phyloP scores from a whole-genome alignment of 2,329 filamentous ascomycete genomes.

The Cladosporium sp. region DNA sequence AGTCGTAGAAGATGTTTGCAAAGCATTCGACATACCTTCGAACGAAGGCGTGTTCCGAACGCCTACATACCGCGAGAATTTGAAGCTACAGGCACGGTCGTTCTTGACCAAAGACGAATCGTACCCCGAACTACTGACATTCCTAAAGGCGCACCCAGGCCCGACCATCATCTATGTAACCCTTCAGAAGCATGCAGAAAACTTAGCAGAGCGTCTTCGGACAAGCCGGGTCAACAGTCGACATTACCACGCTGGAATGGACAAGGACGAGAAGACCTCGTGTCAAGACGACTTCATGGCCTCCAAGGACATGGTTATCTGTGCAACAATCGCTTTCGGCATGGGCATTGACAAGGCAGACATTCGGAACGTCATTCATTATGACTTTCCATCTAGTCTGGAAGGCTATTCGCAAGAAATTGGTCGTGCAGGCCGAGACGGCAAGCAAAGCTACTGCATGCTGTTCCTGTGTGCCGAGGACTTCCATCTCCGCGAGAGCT shows the following conservation, averaged over 20 bases:
- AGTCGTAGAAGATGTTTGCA: slow-evolving; percentile 53
- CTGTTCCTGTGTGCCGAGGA: slow-evolving; percentile 56
- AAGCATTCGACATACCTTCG: slow-evolving; percentile 47
- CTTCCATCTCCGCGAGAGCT: slow-evolving; percentile 56
- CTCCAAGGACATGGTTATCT: slow-evolving; percentile 37
- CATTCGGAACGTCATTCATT: slow-evolving; percentile 54
- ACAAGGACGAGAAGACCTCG: slow-evolving; percentile 40
- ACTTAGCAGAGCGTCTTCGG: slow-evolving; percentile 38
- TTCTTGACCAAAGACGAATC: slow-evolving; percentile 43
- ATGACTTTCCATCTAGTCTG: slow-evolving; percentile 48
- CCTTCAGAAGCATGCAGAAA: slow-evolving; percentile 50
- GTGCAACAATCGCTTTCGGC: slow-evolving; percentile 54
- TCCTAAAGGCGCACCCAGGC: slow-evolving; percentile 50
- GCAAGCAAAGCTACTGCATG: slow-evolving; percentile 52
- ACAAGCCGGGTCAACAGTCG: slow-evolving; percentile 39
- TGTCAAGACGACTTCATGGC: slow-evolving; percentile 53
- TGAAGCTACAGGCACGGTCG: slow-evolving; percentile 51
- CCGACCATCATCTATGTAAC: slow-evolving; percentile 60
- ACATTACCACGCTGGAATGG: slow-evolving; percentile 51
- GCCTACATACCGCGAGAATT: slow-evolving; percentile 56
- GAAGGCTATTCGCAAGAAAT: slow-evolving; percentile 58
- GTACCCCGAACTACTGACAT: slow-evolving; percentile 43
- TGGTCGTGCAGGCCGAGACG: slow-evolving; percentile 54
- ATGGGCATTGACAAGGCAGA: slow-evolving; percentile 58
- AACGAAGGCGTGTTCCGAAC: slow-evolving; percentile 53